Conservation (phyloP, 2,329 filamentous ascomycete genomes). For the Hansfordia pulvinata region DNA sequence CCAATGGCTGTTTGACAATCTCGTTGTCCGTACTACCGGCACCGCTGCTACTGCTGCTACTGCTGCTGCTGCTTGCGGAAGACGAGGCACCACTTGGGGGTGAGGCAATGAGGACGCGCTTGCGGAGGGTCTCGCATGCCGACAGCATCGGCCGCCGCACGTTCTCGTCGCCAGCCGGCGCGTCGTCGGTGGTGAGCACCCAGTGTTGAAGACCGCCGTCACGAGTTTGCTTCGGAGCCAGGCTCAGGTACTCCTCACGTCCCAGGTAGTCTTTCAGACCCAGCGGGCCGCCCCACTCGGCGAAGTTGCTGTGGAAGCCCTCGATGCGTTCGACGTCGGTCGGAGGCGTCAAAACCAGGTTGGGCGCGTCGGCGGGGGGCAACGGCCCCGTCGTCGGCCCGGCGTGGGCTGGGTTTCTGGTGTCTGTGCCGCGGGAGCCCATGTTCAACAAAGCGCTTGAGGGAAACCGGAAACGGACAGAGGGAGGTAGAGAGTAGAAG, state of each 20-base stretch:
- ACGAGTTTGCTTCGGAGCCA: conserved; percentile 41
- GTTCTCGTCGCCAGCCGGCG: conserved; percentile 16
- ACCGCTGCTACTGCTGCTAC: too few relatives aligned
- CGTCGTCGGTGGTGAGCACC: conserved; percentile 41
- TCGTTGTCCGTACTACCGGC: conserved; percentile 13
- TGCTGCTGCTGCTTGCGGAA: too few relatives aligned
- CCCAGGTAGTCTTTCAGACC: conserved; percentile 39
- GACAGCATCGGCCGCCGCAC: conserved; percentile 38
- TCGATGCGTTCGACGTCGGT: conserved; percentile 37
- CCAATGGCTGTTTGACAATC: conserved; percentile 11
- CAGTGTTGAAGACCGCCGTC: conserved; percentile 47
- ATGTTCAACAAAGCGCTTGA: too few relatives aligned
- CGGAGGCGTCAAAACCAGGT: conserved; percentile 38
- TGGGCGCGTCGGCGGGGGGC: conserved; percentile 18
- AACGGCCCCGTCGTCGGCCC: too few relatives aligned
- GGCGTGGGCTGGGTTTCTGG: too few relatives aligned
- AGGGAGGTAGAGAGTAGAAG: too few relatives aligned
- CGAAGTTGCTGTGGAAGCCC: conserved; percentile 42
- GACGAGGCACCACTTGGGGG: too few relatives aligned
- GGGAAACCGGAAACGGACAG: too few relatives aligned
- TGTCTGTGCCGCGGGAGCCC: conserved; percentile 15
- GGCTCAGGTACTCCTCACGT: conserved; percentile 43
- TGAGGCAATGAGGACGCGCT: conserved; percentile 35
- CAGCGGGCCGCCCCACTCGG: conserved; percentile 46
- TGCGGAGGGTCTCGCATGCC: conserved; percentile 50